phyloP scores from a whole-genome alignment of 2,329 filamentous ascomycete species.

The Cercospora janseana region DNA sequence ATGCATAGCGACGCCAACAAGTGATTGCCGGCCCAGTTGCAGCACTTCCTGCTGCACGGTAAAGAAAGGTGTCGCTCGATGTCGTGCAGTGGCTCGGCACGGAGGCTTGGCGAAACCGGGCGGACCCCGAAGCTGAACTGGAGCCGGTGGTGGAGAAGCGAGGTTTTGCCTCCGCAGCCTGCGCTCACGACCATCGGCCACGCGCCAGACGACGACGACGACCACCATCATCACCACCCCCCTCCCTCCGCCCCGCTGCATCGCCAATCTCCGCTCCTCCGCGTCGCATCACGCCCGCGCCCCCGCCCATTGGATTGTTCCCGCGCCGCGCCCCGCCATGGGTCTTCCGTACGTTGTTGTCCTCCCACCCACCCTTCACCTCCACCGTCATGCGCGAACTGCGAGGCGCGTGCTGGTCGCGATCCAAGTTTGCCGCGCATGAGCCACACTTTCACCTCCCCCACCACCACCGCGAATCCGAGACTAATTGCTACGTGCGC shows the following conservation, averaged over 20 bases:
- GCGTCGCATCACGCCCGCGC: conserved; percentile 25
- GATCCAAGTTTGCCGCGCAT: conserved; percentile 11
- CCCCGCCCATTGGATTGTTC: conserved; percentile 20
- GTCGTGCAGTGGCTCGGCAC: too few species aligned
- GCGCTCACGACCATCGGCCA: background rate
- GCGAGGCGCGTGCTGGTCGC: conserved; percentile 8
- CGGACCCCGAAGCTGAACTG: too few species aligned
- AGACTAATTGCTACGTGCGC: conserved; percentile 16
- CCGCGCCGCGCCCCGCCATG: conserved; percentile 38
- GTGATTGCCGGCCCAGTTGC: too few species aligned
- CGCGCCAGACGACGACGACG: conserved; percentile 9
- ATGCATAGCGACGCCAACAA: too few species aligned
- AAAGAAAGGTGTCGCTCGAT: too few species aligned
- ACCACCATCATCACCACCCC: conserved; percentile 11
- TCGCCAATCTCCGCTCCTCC: conserved; percentile 22
- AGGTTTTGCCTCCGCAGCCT: background rate
- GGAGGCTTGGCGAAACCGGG: too few species aligned
- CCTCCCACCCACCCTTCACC: conserved; percentile 8
- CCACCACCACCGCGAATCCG: conserved; percentile 6
- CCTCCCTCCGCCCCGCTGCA: conserved; percentile 16
- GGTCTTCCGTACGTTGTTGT: conserved; percentile 49
- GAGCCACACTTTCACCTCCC: background rate
- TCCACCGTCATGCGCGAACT: conserved; percentile 7
- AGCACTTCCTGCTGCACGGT: too few species aligned
- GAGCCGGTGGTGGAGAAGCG: too few species aligned